A percentile compares a stretch with the other conserved stretches of the same genome.
Conservation (phyloP, 2,329 filamentous ascomycete genomes). For the Cladosporium sp. region DNA sequence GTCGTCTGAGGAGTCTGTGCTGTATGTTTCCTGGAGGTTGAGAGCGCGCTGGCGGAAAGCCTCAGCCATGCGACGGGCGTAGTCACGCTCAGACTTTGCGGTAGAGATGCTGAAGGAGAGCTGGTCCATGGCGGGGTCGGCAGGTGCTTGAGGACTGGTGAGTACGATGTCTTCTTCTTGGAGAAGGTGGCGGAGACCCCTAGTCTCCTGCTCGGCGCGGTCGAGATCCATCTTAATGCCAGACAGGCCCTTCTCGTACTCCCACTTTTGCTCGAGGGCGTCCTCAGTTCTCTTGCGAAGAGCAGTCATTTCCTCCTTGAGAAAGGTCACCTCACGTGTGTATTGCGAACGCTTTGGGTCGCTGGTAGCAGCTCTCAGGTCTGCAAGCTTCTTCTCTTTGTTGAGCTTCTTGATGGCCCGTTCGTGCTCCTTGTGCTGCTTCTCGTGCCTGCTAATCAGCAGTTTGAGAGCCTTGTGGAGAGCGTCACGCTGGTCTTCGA, state of each 20-base stretch:
- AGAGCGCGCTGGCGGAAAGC: conserved; percentile 60
- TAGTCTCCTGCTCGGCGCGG: conserved; percentile 87
- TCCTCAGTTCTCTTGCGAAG: conserved; percentile 86
- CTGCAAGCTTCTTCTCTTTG: conserved; percentile 63
- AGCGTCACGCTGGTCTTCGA: conserved; percentile 89
- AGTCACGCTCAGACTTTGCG: conserved; percentile 67
- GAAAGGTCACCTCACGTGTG: conserved; percentile 72
- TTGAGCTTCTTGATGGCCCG: conserved; percentile 70
- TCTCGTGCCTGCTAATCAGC: conserved; percentile 78
- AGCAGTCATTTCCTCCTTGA: conserved; percentile 79
- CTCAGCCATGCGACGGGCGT: conserved; percentile 62
- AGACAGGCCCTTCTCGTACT: conserved; percentile 83
- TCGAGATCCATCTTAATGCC: conserved; percentile 96
- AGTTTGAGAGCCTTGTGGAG: conserved; percentile 82
- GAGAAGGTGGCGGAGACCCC: conserved; percentile 72
- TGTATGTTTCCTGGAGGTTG: conserved; percentile 58
- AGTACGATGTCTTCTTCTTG: conserved; percentile 78
- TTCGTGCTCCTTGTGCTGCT: conserved; percentile 76
- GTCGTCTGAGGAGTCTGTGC: conserved; percentile 43
- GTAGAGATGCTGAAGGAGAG: conserved; percentile 61
- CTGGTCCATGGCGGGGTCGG: conserved; percentile 30
- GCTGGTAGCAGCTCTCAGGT: conserved; percentile 60
- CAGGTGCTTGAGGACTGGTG: conserved; percentile 43
- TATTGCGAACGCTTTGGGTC: conserved; percentile 75
- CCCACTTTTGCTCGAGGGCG: conserved; percentile 91